Conservation (phyloP, 2,329 filamentous ascomycete species). For the Dissoconium aciculare region DNA sequence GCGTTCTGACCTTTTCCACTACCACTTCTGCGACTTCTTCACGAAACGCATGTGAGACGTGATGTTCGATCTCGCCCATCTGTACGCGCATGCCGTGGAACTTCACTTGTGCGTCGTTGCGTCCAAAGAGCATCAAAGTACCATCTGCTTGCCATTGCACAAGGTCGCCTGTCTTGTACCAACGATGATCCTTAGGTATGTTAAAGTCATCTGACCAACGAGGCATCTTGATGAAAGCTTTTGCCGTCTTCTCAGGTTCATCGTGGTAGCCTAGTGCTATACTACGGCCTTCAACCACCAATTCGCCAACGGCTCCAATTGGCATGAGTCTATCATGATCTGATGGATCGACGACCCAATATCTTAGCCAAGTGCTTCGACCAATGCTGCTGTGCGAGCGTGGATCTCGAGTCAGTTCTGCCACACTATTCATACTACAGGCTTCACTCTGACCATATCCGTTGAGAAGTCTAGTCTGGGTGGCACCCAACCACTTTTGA, state of each 20-base stretch:
- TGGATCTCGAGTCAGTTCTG: too few species aligned
- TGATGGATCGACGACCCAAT: constrained; percentile 20
- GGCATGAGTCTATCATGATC: constrained; percentile 22
- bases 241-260: constrained; percentile 15
- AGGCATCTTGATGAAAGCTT: constrained; percentile 21
- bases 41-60: constrained; percentile 29
- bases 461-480: too few species aligned
- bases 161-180: constrained; percentile 12
- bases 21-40: constrained; percentile 2
- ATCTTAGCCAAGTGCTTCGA: not conserved
- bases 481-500: too few species aligned
- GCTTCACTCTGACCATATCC: too few species aligned
- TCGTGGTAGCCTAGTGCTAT: constrained; percentile 30
- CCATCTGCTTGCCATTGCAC: constrained; percentile 12
- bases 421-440: too few species aligned
- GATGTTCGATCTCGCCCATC: constrained; percentile 53
- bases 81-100: constrained; percentile 64
- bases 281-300: constrained; percentile 31
- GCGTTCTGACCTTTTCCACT: too few species aligned
- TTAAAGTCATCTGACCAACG: too few species aligned
- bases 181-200: too few species aligned
- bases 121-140: constrained; percentile 40
- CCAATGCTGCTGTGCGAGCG: too few species aligned
- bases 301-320: constrained; percentile 29
- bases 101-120: constrained; percentile 63